phyloP scores from a whole-genome alignment of 75 land plant genomes.

The Selaginella moellendorffii region DNA sequence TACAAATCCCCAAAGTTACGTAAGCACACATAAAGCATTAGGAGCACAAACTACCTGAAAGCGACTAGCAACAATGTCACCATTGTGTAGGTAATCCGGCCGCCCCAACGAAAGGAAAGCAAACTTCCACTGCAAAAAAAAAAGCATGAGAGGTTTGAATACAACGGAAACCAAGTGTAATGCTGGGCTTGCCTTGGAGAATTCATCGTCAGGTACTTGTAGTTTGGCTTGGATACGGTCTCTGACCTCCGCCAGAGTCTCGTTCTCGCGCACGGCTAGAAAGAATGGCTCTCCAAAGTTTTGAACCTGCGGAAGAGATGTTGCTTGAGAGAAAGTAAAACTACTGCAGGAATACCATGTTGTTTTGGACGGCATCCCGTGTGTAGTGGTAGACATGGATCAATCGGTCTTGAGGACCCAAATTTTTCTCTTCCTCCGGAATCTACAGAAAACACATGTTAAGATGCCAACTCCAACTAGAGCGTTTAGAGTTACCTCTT shows the following conservation, averaged over 20 bases:
- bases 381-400: conserved; percentile 92
- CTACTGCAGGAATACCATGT: conserved; percentile 33
- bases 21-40: background rate
- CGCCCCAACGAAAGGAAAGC: conserved; percentile 67
- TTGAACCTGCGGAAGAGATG: conserved; percentile 60
- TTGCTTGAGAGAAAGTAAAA: no score
- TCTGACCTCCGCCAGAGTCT: conserved; percentile 75
- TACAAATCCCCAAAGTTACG: conserved; percentile 7
- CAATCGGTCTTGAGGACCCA: conserved; percentile 73
- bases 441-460: conserved; percentile 31
- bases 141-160: background rate
- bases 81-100: conserved; percentile 60
- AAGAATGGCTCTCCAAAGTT: conserved; percentile 99
- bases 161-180: background rate
- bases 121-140: conserved; percentile 61
- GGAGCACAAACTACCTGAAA: conserved; percentile 36
- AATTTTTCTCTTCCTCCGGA: conserved; percentile 92
- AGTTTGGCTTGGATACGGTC: conserved; percentile 72
- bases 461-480: background rate
- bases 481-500: conserved; percentile 47
- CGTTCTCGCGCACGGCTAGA: conserved; percentile 69
- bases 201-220: conserved; percentile 92
- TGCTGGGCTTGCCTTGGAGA: conserved; percentile 47
- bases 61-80: conserved; percentile 47
- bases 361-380: conserved; percentile 64